Percentiles rank a stretch among this genome's conserved stretches.
phyloP scores from a whole-genome alignment of 108 stramenopile species.

The Nitzschia palea region DNA sequence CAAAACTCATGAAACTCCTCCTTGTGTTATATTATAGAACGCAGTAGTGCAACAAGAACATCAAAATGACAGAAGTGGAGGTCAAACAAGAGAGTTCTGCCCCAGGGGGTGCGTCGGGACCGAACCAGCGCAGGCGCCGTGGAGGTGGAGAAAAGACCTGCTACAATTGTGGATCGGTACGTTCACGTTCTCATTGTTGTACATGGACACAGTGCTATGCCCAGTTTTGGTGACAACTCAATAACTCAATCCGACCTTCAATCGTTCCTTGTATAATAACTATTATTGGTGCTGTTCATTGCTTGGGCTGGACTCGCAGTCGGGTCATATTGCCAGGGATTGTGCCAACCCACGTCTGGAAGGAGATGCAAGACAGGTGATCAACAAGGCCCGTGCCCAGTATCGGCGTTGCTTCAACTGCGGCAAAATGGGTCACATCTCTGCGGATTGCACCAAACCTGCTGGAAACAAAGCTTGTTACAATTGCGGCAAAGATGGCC shows the following conservation, averaged over 20 bases:
- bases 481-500: slow-evolving; percentile 76
- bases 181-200: slow-evolving; percentile 21
- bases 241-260: not conserved
- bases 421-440: slow-evolving; percentile 73
- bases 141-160: slow-evolving; percentile 55
- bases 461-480: slow-evolving; percentile 77
- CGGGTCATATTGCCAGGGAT: slow-evolving; percentile 60
- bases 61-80: slow-evolving; percentile 3
- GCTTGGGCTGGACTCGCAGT: not conserved
- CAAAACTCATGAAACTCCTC: too few species aligned
- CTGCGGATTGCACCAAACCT: slow-evolving; percentile 64
- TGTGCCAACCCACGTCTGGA: slow-evolving; percentile 57
- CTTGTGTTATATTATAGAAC: too few species aligned
- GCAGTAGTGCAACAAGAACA: too few species aligned
- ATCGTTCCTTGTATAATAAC: too few species aligned
- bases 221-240: not conserved
- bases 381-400: slow-evolving; percentile 48
- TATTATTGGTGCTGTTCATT: not conserved
- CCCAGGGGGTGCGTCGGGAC: not conserved
- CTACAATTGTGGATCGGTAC: slow-evolving; percentile 76
- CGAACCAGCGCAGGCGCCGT: not conserved
- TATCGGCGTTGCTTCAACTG: slow-evolving; percentile 83
- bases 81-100: slow-evolving; percentile 6
- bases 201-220: not conserved
- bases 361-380: slow-evolving; percentile 52